phyloP scores from a whole-genome alignment of 208 protist species.

The Crithidia bombi region DNA sequence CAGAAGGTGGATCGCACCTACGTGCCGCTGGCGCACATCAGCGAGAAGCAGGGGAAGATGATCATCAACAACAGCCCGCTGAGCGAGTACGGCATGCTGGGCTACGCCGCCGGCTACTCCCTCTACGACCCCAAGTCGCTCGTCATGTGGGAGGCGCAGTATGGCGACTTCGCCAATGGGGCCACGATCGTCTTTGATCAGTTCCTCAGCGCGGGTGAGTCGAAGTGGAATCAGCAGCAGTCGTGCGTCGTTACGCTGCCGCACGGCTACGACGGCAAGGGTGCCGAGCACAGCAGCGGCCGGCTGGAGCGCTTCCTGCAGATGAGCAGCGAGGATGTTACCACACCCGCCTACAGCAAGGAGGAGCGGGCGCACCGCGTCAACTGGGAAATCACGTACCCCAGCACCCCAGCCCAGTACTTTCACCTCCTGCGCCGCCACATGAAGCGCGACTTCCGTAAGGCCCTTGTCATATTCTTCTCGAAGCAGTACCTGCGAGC shows the following conservation, averaged over 20 bases:
- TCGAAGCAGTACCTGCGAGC: constrained; percentile 92
- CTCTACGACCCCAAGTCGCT: constrained; percentile 95
- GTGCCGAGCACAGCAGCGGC: constrained; percentile 97
- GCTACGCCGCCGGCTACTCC: constrained; percentile 97
- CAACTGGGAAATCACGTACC: constrained; percentile 93
- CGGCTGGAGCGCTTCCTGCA: constrained; percentile 98
- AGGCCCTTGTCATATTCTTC: constrained; percentile 96
- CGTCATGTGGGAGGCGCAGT: constrained; percentile 99
- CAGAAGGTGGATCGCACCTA: constrained; percentile 80
- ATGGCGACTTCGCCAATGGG: constrained; percentile 99
- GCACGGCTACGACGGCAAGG: constrained; percentile 98
- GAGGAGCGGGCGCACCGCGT: constrained; percentile 76
- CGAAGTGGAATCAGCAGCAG: constrained; percentile 98
- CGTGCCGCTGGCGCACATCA: constrained; percentile 81
- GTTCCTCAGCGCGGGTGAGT: constrained; percentile 94
- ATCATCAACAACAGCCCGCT: constrained; percentile 94
- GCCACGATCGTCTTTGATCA: constrained; percentile 99
- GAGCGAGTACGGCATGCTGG: constrained; percentile 97
- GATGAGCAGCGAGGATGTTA: constrained; percentile 93
- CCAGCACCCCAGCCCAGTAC: constrained; percentile 98
- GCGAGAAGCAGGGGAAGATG: constrained; percentile 78
- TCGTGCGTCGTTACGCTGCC: constrained; percentile 97
- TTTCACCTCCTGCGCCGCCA: constrained; percentile 99
- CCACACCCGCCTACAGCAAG: constrained; percentile 61
- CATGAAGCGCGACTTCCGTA: constrained; percentile 97